Base-by-base conservation (phyloP, 2,329 filamentous ascomycete species). In the Atkinsonella hypoxylon region DNA sequence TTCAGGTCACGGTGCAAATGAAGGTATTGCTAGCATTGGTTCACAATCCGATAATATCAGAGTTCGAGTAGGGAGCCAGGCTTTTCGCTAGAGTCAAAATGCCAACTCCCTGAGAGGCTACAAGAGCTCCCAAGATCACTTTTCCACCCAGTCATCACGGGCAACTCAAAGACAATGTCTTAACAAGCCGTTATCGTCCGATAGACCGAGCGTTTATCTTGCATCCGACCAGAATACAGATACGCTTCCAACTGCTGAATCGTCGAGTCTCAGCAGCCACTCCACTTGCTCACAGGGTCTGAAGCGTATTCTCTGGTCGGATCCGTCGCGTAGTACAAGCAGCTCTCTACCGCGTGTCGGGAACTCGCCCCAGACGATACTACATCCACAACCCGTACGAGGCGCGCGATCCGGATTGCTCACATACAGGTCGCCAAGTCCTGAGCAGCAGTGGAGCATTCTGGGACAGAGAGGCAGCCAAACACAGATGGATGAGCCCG, bases 31-130 rank as follows among this genome's bases (percentile, higher is more conserved):
- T 5, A 20, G 31, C 30, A 8, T n/a, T n/a, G 34, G 39, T 13
- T 49, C 47, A 12, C 45, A 40, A 18, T 4, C 52, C 6, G 45
- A 43, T 18, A 42, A 51, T 11, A 49, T 66, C 31, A 59, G 54
- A 34, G 58, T 67, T 32, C 54, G 52, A 20, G 62, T 67, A 45
- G 63, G 64, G 1, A 57, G 54, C 17, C 57, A 61, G 31, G 53
- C 58, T 30, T 54, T 63, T 49, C 57, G 57, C 22, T 67, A 63
- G 64, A 65, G 58, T 47, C 53, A 53, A 18, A 44, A 54, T 17
- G 52, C 48, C 49, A 49, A 51, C 50, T 54, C 49, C 31, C 52
- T 54, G n/a, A 44, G 32, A 31, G 40, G 41, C 22, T 47, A 45
- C 18, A 42, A 45, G 20, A 43, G 43, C 42, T 47, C 47, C 7